Conservation (phyloP, 352 stramenopile genomes). For the Phytophthora brassicae region DNA sequence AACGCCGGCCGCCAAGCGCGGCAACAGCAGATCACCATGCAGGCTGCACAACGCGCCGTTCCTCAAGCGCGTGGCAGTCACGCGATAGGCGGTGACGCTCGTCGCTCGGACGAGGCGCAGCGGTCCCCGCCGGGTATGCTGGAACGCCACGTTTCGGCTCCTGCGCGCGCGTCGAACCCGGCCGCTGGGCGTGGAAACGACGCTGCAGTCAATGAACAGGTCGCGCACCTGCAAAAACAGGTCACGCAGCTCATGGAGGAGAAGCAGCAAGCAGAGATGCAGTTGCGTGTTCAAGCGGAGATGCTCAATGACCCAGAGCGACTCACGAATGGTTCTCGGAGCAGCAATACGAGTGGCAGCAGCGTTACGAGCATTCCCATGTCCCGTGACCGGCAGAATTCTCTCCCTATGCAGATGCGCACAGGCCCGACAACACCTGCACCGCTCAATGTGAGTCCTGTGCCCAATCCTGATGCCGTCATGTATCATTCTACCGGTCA, state of each 20-base stretch:
- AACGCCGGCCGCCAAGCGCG: conserved; percentile 44
- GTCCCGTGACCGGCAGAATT: conserved; percentile 63
- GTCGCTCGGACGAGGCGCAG: conserved; percentile 60
- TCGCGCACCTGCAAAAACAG: conserved; percentile 83
- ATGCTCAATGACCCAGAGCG: conserved; percentile 56
- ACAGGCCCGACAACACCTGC: conserved; percentile 20
- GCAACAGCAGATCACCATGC: conserved; percentile 34
- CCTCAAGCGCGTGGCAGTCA: conserved; percentile 27
- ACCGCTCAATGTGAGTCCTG: conserved; percentile 7
- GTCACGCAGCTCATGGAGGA: conserved; percentile 84
- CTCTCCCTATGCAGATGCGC: conserved; percentile 55
- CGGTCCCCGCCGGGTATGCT: conserved; percentile 43
- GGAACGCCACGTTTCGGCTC: conserved; percentile 77
- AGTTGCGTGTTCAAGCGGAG: conserved; percentile 71
- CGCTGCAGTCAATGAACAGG: conserved; percentile 73
- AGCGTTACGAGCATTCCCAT: conserved; percentile 22
- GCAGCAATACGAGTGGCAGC: conserved; percentile 35
- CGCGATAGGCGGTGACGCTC: conserved; percentile 28
- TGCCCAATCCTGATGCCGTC: conserved; percentile 24
- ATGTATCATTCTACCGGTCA: conserved; percentile 52
- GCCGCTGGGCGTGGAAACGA: conserved; percentile 25
- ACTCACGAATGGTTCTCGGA: conserved; percentile 37
- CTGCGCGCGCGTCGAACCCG: conserved; percentile 44
- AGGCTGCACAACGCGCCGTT: conserved; percentile 28
- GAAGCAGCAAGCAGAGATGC: conserved; percentile 78